Evolutionary conservation across 1,139 yeast species (phyloP).

Genomic region (Suhomyces atakaporum): DNA sequence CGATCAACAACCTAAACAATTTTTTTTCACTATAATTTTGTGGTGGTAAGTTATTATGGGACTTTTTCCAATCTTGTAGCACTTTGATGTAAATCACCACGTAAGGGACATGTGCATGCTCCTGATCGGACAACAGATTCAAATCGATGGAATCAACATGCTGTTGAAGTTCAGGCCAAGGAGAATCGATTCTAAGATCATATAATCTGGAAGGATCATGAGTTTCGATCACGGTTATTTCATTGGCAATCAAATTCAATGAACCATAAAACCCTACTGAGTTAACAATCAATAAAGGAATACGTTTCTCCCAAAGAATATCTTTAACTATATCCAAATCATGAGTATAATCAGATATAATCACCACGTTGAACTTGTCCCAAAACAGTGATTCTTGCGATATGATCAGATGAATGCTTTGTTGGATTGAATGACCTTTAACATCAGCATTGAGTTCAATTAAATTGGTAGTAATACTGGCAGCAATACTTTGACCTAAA

Average conservation of each 20-base stretch:
- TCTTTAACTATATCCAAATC: conserved; percentile 31
- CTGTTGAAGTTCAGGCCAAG: conserved; percentile 72
- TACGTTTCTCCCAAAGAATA: conserved; percentile 43
- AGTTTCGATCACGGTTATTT: conserved; percentile 69
- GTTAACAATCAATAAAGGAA: conserved; percentile 57
- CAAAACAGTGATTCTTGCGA: conserved; percentile 36
- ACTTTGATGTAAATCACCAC: conserved; percentile 65
- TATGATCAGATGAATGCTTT: conserved; percentile 22
- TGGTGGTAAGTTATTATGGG: conserved; percentile 41
- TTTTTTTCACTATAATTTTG: conserved; percentile 47
- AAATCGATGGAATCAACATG: conserved; percentile 56
- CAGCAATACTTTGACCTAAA: conserved; percentile 46
- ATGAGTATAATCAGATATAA: conserved; percentile 40
- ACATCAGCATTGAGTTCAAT: conserved; percentile 66
- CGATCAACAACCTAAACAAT: conserved; percentile 46
- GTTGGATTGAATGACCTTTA: conserved; percentile 34
- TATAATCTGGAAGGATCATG: conserved; percentile 66
- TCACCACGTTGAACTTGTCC: conserved; percentile 55
- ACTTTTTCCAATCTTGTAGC: conserved; percentile 43
- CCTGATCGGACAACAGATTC: conserved; percentile 46
- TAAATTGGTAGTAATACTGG: conserved; percentile 42
- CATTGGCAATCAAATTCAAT: conserved; percentile 52
- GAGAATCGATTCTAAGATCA: conserved; percentile 69
- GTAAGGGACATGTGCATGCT: conserved; percentile 74
- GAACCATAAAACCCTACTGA: conserved; percentile 70